A percentile compares a stretch with the other conserved stretches of the same genome.
phyloP scores from a whole-genome alignment of 2,329 filamentous ascomycete species.

The Sporothrix brasiliensis region DNA sequence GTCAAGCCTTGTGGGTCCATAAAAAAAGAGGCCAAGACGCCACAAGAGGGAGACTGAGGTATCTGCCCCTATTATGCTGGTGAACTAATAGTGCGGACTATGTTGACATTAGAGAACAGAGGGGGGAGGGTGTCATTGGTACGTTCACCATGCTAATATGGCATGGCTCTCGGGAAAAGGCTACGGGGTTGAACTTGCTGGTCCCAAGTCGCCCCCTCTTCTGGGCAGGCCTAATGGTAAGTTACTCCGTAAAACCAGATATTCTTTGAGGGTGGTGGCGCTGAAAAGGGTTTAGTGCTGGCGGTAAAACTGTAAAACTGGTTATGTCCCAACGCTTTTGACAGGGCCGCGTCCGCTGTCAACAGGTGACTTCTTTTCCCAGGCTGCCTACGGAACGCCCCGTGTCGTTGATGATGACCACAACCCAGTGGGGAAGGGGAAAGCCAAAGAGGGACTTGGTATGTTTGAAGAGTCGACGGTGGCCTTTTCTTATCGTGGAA shows the following conservation, averaged over 20 bases:
- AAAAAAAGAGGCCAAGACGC: constrained; percentile 25
- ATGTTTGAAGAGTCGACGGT: not conserved
- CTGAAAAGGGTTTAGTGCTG: constrained; percentile 27
- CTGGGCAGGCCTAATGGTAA: constrained; percentile 22
- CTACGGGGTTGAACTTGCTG: not conserved
- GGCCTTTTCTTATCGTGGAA: not conserved
- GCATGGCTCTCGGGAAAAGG: constrained; percentile 15
- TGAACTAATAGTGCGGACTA: not conserved
- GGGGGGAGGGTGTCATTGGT: constrained; percentile 15
- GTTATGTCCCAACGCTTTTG: constrained; percentile 31
- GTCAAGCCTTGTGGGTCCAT: not conserved
- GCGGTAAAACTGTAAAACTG: constrained; percentile 26
- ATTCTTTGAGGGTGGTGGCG: not conserved
- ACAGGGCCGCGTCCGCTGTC: constrained; percentile 24
- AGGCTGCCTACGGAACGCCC: not conserved
- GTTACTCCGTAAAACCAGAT: not conserved
- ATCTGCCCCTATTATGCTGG: constrained; percentile 1
- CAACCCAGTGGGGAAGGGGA: not conserved
- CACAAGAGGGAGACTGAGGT: constrained; percentile 11
- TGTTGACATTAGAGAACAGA: not conserved
- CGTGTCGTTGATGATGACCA: not conserved
- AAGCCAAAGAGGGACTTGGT: not conserved
- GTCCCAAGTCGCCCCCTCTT: constrained; percentile 18
- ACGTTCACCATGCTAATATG: constrained; percentile 22
- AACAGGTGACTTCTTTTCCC: constrained; percentile 11